Base-by-base conservation (phyloP, 2,329 filamentous ascomycete species). In the Beauveria sp. region DNA sequence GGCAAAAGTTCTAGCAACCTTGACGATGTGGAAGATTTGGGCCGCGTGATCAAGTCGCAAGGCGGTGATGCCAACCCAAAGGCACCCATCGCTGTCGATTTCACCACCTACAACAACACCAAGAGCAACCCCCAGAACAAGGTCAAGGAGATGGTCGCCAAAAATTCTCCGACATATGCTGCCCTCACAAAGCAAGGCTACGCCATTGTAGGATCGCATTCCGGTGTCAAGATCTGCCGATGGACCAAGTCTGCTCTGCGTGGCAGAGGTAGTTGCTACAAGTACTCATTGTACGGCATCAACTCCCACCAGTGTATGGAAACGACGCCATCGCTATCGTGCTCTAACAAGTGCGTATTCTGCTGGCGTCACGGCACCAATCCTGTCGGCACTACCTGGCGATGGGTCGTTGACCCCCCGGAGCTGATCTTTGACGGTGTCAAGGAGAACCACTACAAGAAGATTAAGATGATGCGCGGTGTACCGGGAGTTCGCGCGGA, bases 301-400 rank as follows among this genome's bases (percentile, higher is more conserved):
- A 85, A 89, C 65, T 97, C 92, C 0, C 94, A 99, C 71, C 88
- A 96, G 64, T 99, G 93, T 75, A 99, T 99, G 94, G 93, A 99
- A 76, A 93, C 93, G 2, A 97, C 93, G 0, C 93, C 93, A 0
- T 96, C 92, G 0, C 84, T 99, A 4, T 96, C 91, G 10, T 99
- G 93, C 80, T 94, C 89, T 64, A 97, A 97, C 79, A 97, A 99
- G 74, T 97, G 94, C 73, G 91, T 99, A 66, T 99, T 97, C 75
- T 99, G 93, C 81, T 99, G 93, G 94, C 87, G 94, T 7, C 94
- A 97, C 71, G 94, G 93, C 58, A 97, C 94, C 0, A 99, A 97
- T 72, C 93, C 93, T 0, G 94, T 97, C 0, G 92, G 92, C 53
- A 97, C 94, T 3, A 96, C 89, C 5, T 97, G 94, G 93, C 87